Base-by-base conservation (phyloP, 1,284 basidiomycete genomes). In the Tylopilus orsonianus region DNA sequence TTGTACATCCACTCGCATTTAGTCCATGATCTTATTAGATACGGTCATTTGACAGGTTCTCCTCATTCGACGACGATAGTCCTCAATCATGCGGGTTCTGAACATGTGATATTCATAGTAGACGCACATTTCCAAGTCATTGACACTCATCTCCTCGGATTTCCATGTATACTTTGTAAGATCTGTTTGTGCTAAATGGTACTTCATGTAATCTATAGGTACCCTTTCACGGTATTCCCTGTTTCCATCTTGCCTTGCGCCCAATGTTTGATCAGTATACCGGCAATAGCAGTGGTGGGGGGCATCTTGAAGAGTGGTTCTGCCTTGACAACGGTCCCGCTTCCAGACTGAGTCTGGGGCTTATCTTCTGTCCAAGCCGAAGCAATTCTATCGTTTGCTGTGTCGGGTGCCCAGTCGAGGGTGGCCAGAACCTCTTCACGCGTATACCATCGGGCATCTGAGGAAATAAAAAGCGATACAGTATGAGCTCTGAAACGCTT, bases 361-460 rank as follows among this genome's bases (percentile, higher is more conserved):
- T 47, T 62, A 59, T 46, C 66, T 52, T 41, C 56, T 12, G 48
- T 58, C 54, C 46, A 48, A 45, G 55, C 36, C 38, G 53, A 45
- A 44, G 55, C 49, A 42, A 50, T 46, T 50, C 62, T 58, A 14
- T 55, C 51, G 2, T 35, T 52, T 66, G 62, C 32, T 60, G 69
- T 22, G 77, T 75, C 33, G 8, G 60, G 38, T 4, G 78, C 80
- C 2, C 83, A 77, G 19, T 72, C 66, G 30, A 97, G 71, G 8
- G 91, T 81, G 0, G 72, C 69, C 5, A 84, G 69, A 20, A 93
- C 75, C 58, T 93, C 83, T 24, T 79, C 78, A 9, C 90, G 82
- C 8, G 87, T 85, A 69, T 86, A 97, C 86, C 90, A 99, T 48
- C 80, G 79, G 0, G 93, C 94, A 61, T 97, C 93, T 92, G 56